Evolutionary conservation across 768 basidiomycete species (phyloP), one percentile per base, ranked within the genome.

Genomic region (Pulveroboletus sp.): DNA sequence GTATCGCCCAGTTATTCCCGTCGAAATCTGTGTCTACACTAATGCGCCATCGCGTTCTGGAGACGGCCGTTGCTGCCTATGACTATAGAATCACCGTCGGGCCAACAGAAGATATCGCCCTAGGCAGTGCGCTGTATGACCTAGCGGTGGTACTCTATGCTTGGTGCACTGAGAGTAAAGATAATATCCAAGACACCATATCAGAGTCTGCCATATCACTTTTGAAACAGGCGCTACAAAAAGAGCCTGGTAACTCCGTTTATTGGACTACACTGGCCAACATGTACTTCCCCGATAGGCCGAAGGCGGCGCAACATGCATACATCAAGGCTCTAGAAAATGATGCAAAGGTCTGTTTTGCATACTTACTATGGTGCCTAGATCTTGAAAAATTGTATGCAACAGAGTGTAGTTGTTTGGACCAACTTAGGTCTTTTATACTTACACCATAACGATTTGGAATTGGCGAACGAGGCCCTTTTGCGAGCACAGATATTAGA

Each of bases 211-310:
- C 79, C 2, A 68, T 74, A 27, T 69, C 72, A 11, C 81, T 76
- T 50, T 61, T 97, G 47, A 82, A 81, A 55, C 76, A 82, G 51
- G 90, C 94, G 2, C 63, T 98, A 11, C 80, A 80, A 40, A 76
- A 80, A 40, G 86, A 92, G 58, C 80, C 88, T 6, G 72, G 73
- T 23, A 90, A 90, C 60, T 78, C 83, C 50, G 58, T 68, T 13
- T 88, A 87, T 58, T 99, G 97, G 97, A 77, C 79, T 53, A 82
- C 89, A 2, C 69, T 98, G 24, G 97, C 89, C 0, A 79, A 84
- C 55, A 74, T 86, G 14, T 74, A 84, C 49, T 88, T 92, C 59
- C 58, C 76, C 8, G 72, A 70, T 13, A 82, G 87, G 36, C 78
- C 87, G 0, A 86, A 82, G 57, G 73, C 81, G 1, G 85, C 91